Conservation (phyloP, 2,329 filamentous ascomycete genomes). For the Tolypocladium tropicale region DNA sequence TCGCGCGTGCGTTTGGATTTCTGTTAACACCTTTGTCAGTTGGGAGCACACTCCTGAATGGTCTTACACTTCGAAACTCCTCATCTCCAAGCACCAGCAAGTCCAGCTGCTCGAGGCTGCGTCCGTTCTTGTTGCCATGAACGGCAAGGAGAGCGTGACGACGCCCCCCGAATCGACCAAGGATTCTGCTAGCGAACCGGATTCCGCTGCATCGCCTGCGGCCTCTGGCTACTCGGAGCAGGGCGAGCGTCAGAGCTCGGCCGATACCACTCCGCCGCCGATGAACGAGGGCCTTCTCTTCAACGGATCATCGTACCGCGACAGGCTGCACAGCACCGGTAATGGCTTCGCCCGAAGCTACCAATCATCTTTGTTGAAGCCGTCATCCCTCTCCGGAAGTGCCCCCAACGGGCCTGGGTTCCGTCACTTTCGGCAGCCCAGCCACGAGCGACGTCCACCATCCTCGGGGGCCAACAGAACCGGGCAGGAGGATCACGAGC, state of each 20-base stretch:
- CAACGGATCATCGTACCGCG: conserved; percentile 37
- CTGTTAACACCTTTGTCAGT: conserved; percentile 39
- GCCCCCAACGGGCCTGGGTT: conserved; percentile 34
- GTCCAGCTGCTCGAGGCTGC: conserved; percentile 95
- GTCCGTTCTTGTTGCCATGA: conserved; percentile 94
- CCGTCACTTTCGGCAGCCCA: conserved; percentile 59
- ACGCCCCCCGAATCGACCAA: conserved; percentile 57
- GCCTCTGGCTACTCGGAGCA: conserved; percentile 74
- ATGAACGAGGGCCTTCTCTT: conserved; percentile 53
- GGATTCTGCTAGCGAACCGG: conserved; percentile 66
- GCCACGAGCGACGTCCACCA: conserved; percentile 64
- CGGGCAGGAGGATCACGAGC: conserved; percentile 74
- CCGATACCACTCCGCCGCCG: conserved; percentile 87
- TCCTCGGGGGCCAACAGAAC: conserved; percentile 69
- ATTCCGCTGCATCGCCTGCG: conserved; percentile 71
- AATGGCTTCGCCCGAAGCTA: conserved; percentile 65
- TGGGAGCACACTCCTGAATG: conserved; percentile 99
- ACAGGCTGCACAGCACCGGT: conserved; percentile 50
- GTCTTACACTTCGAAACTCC: conserved; percentile 91
- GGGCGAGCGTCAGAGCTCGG: conserved; percentile 70
- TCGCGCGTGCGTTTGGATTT: background rate
- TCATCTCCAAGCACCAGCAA: conserved; percentile 99
- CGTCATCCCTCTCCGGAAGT: conserved; percentile 31
- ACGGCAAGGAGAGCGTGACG: conserved; percentile 40
- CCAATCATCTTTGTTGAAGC: conserved; percentile 55